A percentile compares a stretch with the other conserved stretches of the same genome.
phyloP scores from a whole-genome alignment of 2,329 filamentous ascomycete genomes.

The Ceratocystiopsis brevicomis region DNA sequence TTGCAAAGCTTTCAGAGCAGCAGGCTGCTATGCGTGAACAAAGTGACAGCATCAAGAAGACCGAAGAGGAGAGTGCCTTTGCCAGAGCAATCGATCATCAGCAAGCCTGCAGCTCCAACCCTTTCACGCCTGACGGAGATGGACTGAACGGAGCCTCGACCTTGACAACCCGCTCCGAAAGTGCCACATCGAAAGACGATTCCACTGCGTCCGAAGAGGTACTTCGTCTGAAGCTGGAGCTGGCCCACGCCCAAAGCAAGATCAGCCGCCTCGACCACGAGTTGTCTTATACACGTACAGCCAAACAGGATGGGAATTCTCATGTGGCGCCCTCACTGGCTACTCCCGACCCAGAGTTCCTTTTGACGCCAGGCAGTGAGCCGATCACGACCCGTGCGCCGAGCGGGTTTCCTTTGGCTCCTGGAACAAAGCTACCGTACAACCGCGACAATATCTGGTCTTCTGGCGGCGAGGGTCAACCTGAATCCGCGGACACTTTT shows the following conservation, averaged over 20 bases:
- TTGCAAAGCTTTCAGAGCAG: constrained; percentile 58
- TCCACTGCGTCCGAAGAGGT: constrained; percentile 31
- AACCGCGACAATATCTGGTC: constrained; percentile 31
- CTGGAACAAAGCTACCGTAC: constrained; percentile 11
- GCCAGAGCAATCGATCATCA: constrained; percentile 24
- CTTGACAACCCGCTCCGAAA: constrained; percentile 33
- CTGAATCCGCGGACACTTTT: constrained; percentile 36
- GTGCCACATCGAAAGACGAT: constrained; percentile 15
- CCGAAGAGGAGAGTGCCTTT: constrained; percentile 20
- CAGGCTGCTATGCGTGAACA: constrained; percentile 40
- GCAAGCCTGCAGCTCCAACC: constrained; percentile 38
- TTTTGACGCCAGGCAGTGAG: constrained; percentile 2
- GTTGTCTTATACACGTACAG: constrained; percentile 41
- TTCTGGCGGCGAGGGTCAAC: constrained; percentile 32
- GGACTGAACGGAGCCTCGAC: constrained; percentile 25
- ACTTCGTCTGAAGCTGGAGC: constrained; percentile 47
- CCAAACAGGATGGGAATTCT: constrained; percentile 35
- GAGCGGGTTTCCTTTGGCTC: constrained; percentile 7
- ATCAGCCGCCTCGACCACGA: constrained; percentile 56
- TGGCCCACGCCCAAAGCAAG: constrained; percentile 50
- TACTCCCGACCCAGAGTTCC: constrained; percentile 19
- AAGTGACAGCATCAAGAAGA: constrained; percentile 29
- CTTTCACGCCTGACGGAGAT: constrained; percentile 43
- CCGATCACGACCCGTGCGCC: constrained; percentile 4
- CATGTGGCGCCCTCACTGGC: constrained; percentile 24